These are phyloP conservation scores for Phialocephala subalpina DNA, from an alignment of 2,329 filamentous ascomycete genomes.

Conservation along the genomic window DNA sequence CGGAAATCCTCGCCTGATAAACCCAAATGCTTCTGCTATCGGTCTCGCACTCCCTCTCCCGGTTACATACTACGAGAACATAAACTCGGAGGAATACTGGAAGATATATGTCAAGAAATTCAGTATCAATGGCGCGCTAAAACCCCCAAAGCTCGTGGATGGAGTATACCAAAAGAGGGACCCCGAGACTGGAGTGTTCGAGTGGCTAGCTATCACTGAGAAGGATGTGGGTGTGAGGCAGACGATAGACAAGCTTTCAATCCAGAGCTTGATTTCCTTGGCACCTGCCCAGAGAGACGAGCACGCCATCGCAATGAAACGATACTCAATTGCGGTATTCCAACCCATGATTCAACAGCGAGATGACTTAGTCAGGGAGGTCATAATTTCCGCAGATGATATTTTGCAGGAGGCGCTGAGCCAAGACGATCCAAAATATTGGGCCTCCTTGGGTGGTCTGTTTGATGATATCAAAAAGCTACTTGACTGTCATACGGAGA, in stretches of 20 bases:
- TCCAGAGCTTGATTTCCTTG: neutral
- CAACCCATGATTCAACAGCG: neutral
- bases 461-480: neutral
- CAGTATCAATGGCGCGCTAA: neutral
- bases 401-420: neutral
- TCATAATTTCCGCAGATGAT: neutral
- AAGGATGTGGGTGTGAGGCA: neutral
- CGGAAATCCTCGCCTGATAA: neutral
- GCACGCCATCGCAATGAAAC: neutral
- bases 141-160: neutral
- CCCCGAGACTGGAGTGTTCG: neutral
- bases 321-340: neutral
- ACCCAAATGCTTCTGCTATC: neutral
- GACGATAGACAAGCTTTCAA: neutral
- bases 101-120: constrained; percentile 1
- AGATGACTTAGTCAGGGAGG: neutral
- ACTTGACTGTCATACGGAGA: neutral
- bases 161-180: neutral
- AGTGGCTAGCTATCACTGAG: neutral
- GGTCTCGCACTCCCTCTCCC: neutral
- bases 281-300: neutral
- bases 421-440: neutral
- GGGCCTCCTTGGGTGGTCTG: neutral
- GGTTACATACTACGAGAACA: neutral
- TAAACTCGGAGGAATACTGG: neutral